Conservation (phyloP, 768 basidiomycete genomes). For the Xerocomellus intermedius region DNA sequence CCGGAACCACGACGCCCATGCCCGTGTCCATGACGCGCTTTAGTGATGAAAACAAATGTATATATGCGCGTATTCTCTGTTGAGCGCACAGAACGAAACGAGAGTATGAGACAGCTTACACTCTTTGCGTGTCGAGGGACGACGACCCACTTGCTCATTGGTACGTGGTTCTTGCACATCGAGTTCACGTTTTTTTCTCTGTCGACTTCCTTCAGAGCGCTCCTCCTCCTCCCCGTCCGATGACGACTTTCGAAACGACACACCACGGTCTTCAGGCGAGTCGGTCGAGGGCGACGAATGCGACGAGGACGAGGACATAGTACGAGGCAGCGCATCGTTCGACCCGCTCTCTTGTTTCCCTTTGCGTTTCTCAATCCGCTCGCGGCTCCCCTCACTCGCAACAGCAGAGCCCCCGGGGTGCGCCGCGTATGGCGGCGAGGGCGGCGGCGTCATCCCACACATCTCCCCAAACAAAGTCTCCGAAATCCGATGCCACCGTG, state of each 20-base stretch:
- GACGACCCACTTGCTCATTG: neutral
- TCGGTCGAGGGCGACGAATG: conserved; percentile 6
- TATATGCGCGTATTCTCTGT: neutral
- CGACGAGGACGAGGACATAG: conserved; percentile 11
- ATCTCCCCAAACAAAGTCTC: conserved; percentile 24
- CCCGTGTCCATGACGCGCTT: conserved; percentile 5
- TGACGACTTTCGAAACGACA: conserved; percentile 9
- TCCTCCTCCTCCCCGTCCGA: conserved; percentile 13
- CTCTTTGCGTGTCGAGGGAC: conserved; percentile 11
- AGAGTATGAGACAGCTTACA: conserved; percentile 4
- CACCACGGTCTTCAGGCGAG: conserved; percentile 8
- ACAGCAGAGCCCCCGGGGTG: neutral
- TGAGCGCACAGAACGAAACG: neutral
- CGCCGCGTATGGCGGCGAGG: conserved; percentile 1
- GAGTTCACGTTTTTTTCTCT: conserved; percentile 21
- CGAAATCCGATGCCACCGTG: conserved; percentile 27
- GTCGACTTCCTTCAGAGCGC: conserved; percentile 12
- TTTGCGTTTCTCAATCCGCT: conserved; percentile 19
- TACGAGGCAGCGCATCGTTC: neutral
- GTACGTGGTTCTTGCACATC: conserved; percentile 3
- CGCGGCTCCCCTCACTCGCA: neutral
- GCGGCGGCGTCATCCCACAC: conserved; percentile 22
- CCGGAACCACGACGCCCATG: conserved; percentile 12
- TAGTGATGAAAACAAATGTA: neutral
- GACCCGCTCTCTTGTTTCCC: conserved; percentile 4